Base-by-base conservation (phyloP, 129 eudicot genomes). In the Artemisia annua region DNA sequence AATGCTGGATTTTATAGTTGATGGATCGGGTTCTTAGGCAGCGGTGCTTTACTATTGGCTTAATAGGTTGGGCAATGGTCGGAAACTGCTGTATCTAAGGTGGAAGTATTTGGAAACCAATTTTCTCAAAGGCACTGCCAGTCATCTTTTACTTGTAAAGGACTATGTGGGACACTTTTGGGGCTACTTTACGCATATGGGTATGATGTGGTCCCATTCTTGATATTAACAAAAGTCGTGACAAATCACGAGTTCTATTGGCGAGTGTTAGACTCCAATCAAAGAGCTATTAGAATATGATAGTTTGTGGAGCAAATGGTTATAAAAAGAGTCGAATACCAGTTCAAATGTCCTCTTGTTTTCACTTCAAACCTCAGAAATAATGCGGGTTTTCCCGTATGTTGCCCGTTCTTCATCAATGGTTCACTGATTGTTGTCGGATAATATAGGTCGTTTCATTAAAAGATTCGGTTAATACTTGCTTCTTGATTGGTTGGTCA, bases 331-430 rank as follows among this genome's bases (percentile, higher is more conserved):
- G 78, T 82, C 96, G 98, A 94, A 66, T 94, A 94, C 78, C 96
- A 86, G 16, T n/a, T 57, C 97, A 18, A 94, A 83, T 67, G 93
- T 94, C 26, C 73, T 90, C 5, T n/a, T 19, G 80, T 26, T 90
- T 94, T 78, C 87, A 71, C 89, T 94, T 24, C 97, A 90, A 67
- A 81, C 83, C 11, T 80, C 96, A 2, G 98, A 94, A 66, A 87
- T 93, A 75, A 81, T 84, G 88, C 98, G 96, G 8, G 98, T 91
- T 66, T 94, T 90, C 78, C 98, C 98, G 6, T 94, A 82, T 82
- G 84, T 87, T 72, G 97, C 98, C 19, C 98, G 92, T 0, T 94
- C 90, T 75, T 94, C 97, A 43, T 83, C 86, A 19, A 89, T 90
- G 97, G 97, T 94, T 22, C 98, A n/a, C 98, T 18, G 97, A 84